phyloP scores from a whole-genome alignment of 2,329 filamentous ascomycete genomes.

The Penicillium sp. region DNA sequence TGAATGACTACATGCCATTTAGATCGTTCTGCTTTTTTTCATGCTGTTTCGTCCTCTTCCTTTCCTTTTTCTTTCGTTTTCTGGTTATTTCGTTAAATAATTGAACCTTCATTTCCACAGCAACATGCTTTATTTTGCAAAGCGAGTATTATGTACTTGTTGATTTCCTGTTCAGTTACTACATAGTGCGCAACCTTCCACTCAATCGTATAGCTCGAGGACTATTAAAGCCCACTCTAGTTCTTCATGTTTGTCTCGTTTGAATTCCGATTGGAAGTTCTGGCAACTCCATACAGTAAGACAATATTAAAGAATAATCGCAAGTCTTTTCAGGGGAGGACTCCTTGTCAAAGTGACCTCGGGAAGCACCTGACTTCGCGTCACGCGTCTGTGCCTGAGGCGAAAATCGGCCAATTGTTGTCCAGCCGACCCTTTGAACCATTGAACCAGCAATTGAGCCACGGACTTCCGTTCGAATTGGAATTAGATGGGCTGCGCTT shows the following conservation, averaged over 20 bases:
- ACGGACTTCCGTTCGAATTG: not conserved
- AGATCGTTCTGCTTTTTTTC: not conserved
- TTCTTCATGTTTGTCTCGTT: not conserved
- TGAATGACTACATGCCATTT: not conserved
- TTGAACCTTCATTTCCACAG: not conserved
- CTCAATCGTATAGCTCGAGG: too few relatives aligned
- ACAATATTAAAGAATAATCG: not conserved
- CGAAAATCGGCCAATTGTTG: slow-evolving; percentile 23
- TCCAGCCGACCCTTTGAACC: slow-evolving; percentile 12
- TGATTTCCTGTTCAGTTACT: not conserved
- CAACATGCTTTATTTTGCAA: not conserved
- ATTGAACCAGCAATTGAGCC: not conserved
- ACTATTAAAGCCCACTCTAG: not conserved
- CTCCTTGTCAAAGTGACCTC: not conserved
- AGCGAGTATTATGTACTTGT: not conserved
- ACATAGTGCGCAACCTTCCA: not conserved
- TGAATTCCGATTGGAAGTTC: not conserved
- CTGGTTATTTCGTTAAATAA: not conserved
- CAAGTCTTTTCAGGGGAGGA: not conserved
- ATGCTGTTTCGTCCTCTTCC: not conserved
- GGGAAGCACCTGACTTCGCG: slow-evolving; percentile 33
- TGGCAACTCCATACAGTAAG: not conserved
- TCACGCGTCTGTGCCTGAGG: slow-evolving; percentile 34
- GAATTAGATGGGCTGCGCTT: not conserved
- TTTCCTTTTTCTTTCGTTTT: not conserved